A percentile compares a stretch with the other conserved stretches of the same genome.
phyloP scores from a whole-genome alignment of 73 alveolate species.

The Loxodes magnus region DNA sequence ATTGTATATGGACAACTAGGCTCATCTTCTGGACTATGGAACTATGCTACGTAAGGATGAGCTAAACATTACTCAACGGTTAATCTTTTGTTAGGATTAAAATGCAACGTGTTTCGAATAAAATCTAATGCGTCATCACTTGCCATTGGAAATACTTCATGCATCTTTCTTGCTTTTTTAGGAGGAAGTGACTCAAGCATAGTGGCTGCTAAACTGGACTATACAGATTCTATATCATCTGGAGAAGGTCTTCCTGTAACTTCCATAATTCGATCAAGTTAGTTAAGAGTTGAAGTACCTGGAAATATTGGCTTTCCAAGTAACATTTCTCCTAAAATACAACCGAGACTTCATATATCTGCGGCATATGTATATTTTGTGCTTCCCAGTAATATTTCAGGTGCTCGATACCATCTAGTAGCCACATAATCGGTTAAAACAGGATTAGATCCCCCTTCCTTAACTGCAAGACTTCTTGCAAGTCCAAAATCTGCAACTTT shows the following conservation, averaged over 20 bases:
- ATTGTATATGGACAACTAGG: conserved; percentile 64
- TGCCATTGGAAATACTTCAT: conserved; percentile 57
- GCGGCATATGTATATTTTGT: conserved; percentile 80
- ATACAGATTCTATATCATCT: conserved; percentile 63
- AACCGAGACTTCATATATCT: conserved; percentile 96
- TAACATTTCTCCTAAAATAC: conserved; percentile 85
- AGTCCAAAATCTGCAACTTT: conserved; percentile 87
- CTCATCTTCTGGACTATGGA: conserved; percentile 77
- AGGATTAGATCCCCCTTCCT: conserved; percentile 49
- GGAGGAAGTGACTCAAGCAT: conserved; percentile 54
- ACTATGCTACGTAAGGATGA: conserved; percentile 76
- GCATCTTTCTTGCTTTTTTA: conserved; percentile 39
- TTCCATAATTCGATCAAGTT: conserved; percentile 64
- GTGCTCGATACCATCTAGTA: conserved; percentile 83
- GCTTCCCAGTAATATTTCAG: conserved; percentile 74
- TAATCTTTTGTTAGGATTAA: conserved; percentile 64
- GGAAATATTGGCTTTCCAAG: conserved; percentile 77
- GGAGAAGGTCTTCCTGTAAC: conserved; percentile 65
- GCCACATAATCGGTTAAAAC: conserved; percentile 82
- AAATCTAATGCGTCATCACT: conserved; percentile 59
- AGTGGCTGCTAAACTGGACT: conserved; percentile 55
- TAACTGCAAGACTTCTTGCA: conserved; percentile 58
- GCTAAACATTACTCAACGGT: conserved; percentile 67
- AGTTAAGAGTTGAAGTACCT: conserved; percentile 69
- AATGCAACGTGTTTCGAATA: conserved; percentile 31